Conservation (phyloP, 139 green algal species). For the Chlorella ohadii region DNA sequence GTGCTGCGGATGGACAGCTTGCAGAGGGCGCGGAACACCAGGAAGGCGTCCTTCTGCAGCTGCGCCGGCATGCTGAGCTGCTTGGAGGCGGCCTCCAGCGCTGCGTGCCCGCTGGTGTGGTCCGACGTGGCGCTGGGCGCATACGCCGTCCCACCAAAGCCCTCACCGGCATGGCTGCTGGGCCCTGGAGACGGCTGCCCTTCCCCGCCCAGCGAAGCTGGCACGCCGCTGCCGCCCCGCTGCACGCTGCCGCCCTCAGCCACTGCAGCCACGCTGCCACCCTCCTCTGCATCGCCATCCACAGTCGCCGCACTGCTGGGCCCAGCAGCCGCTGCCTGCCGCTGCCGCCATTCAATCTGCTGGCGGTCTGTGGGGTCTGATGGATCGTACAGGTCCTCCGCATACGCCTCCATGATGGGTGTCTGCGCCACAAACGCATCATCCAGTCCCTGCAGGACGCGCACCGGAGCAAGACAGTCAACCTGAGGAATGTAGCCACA, state of each 20-base stretch:
- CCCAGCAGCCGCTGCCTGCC: background rate
- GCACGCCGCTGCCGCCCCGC: background rate
- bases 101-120: background rate
- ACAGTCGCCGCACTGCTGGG: background rate
- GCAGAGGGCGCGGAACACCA: conserved; percentile 98
- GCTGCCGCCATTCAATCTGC: conserved; percentile 50
- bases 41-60: conserved; percentile 92
- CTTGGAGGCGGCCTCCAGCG: background rate
- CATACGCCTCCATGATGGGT: conserved; percentile 2
- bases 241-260: background rate
- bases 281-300: background rate
- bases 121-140: background rate
- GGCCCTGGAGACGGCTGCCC: too few relatives aligned
- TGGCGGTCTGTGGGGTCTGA: conserved; percentile 62
- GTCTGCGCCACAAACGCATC: conserved; percentile 55
- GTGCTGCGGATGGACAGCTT: conserved; percentile 92
- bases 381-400: conserved; percentile 40
- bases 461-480: too few relatives aligned
- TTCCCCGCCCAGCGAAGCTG: too few relatives aligned
- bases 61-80: conserved; percentile 36
- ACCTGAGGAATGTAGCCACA: too few relatives aligned
- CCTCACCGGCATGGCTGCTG: too few relatives aligned
- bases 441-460: conserved; percentile 51
- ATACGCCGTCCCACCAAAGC: background rate
- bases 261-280: background rate